Evolutionary conservation across 2,329 filamentous ascomycete species (phyloP).

Genomic region (Cladosporium cucumerinum): DNA sequence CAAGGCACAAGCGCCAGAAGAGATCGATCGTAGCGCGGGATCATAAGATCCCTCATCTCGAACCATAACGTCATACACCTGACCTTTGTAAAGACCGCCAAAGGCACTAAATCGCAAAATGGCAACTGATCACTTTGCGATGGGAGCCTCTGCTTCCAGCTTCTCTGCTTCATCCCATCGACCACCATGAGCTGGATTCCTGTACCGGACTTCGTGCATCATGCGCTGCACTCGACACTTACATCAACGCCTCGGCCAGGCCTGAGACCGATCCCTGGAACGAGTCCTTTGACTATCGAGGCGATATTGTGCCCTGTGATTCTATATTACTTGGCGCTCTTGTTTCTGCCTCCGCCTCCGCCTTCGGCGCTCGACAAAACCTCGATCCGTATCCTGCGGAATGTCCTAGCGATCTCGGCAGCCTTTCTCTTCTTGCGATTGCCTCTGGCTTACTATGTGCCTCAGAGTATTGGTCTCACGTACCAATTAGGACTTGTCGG

Average conservation of each 20-base stretch:
- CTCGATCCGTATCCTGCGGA: slow-evolving; percentile 35
- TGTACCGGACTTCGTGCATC: slow-evolving; percentile 22
- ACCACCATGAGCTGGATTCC: slow-evolving; percentile 10
- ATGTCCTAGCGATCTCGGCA: slow-evolving; percentile 37
- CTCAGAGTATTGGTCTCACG: slow-evolving; percentile 45
- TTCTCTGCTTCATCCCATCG: neutral
- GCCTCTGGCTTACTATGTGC: slow-evolving; percentile 42
- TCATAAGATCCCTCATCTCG: slow-evolving; percentile 11
- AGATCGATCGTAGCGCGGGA: slow-evolving; percentile 11
- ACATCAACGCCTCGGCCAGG: slow-evolving; percentile 36
- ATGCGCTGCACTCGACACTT: slow-evolving; percentile 22
- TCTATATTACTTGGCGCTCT: slow-evolving; percentile 42
- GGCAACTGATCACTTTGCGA: neutral
- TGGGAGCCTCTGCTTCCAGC: neutral
- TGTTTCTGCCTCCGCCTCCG: slow-evolving; percentile 41
- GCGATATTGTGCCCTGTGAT: slow-evolving; percentile 41
- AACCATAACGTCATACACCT: slow-evolving; percentile 11
- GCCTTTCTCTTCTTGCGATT: slow-evolving; percentile 42
- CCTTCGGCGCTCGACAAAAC: slow-evolving; percentile 34
- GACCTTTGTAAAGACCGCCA: neutral
- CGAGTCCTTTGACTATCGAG: slow-evolving; percentile 38
- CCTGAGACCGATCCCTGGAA: slow-evolving; percentile 42
- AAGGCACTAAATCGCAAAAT: neutral
- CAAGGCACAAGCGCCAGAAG: slow-evolving; percentile 5
- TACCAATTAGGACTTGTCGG: slow-evolving; percentile 46